Base-by-base conservation (phyloP, 2,329 filamentous ascomycete species). In the Orbilia ellipsospora region DNA sequence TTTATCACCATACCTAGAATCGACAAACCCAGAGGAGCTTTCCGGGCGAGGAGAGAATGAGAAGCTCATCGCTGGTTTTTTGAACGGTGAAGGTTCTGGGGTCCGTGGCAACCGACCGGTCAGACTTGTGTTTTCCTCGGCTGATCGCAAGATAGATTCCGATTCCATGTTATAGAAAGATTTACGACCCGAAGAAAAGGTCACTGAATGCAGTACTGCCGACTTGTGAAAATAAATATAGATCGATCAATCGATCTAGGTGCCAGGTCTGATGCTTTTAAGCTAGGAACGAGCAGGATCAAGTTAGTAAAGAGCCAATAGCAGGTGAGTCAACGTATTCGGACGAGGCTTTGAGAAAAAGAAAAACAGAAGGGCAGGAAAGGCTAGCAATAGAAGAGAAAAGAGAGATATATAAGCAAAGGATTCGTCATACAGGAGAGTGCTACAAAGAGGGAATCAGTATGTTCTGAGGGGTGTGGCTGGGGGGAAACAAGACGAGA, bases 41-140 rank as follows among this genome's bases (percentile, higher is more conserved):
- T 68, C 63, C 7, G 70, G 70, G 36, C 70, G 63, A 26, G 70
- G 70, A 20, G 70, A 74, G 13, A 52, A 68, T 5, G 54, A 23
- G 54, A 74, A 74, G 26, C 63, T 74, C 64, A 64, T 74, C n/a
- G 70, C 50, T 7, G 70, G 70, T 10, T 63, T 48, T 18, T 74
- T 74, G 51, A 68, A 74, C 18, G 70, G 70, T n/a, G 70, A 74
- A n/a, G 70, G 63, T 42, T 74, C 70, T 36, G 70, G 70, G 52
- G 70, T 74, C 18, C 54, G 63, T 56, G 70, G 70, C 70, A 74
- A 68, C 28, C 68, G 70, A 23, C 44, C 26, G 18, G 42, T 16
- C 6, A 20, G 45, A 48, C 23, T 63, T 48, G 62, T 62, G 57
- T 28, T 15, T n/a, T 74, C 62, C 48, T 62, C 45, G 18, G 63